Evolutionary conservation across 371 early-diverging fungal genomes (phyloP), one percentile per base, ranked within the genome.

Genomic region (Neoconidiobolus thromboides): DNA sequence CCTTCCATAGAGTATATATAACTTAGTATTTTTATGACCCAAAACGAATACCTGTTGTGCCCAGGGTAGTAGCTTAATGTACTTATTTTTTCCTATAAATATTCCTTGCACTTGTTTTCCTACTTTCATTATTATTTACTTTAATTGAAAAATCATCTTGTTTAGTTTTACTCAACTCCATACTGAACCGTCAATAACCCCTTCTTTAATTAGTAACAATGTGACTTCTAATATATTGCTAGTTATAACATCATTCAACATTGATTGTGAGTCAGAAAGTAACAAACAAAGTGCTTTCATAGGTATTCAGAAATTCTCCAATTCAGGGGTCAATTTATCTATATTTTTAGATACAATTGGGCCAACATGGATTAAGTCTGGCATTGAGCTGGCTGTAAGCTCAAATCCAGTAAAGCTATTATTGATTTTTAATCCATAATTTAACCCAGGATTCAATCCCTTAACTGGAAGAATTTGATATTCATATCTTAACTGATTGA

Each of bases 1-100:
- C 12, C 75, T 72, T 4, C 75, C 67, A 48, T 72, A 70, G 9
- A 62, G 63, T 0, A 74, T n/a, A 59, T 71, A 74, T 1, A 71
- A 55, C 7, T 26, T 26, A 0, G 63, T 67, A 0, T 67, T 60
- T 4, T 65, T 48, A 51, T 74, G 75, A 1, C 60, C 57, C 5
- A 74, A 64, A 47, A 74, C 63, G 41, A 68, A 65, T 36, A 65
- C 62, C 36, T 74, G 75, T 39, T 71, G 71, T 1, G 69, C 72
- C 47, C 55, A 40, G 26, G 26, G 26, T 26, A 26, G 0, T 26
- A 26, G 26, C 26, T 26, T 26, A 26, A 26, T 26, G 0, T 26
- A 26, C 26, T 26, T 26, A 26, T 26, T 26, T 26, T 26, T 26
- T 26, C 26, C 26, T 26, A 26, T 26, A 26, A 26, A 26, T 26